phyloP scores from a whole-genome alignment of 2,329 filamentous ascomycete genomes.

The Pseudogymnoascus sp. region DNA sequence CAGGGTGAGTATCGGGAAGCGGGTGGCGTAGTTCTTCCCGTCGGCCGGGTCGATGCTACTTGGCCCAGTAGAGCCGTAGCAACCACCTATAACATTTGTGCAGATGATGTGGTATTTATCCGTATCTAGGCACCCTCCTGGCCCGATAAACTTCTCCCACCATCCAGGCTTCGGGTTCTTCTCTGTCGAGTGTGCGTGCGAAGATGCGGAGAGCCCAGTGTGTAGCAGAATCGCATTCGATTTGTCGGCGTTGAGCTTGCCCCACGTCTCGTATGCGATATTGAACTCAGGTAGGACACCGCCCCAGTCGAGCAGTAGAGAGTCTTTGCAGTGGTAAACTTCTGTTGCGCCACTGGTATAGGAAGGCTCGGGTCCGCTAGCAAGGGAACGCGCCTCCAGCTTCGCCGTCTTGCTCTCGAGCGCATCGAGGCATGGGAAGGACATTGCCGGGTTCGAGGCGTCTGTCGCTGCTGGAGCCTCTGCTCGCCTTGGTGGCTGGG shows the following conservation, averaged over 20 bases:
- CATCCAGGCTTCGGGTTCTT: slow-evolving; percentile 83
- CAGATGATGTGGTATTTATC: slow-evolving; percentile 89
- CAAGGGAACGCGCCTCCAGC: slow-evolving; percentile 58
- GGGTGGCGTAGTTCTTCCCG: slow-evolving; percentile 80
- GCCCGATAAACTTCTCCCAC: slow-evolving; percentile 99
- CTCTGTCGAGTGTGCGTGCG: slow-evolving; percentile 88
- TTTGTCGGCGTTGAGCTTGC: slow-evolving; percentile 65
- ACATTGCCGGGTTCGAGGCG: slow-evolving; percentile 74
- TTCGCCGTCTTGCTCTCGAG: slow-evolving; percentile 70
- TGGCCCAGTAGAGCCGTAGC: slow-evolving; percentile 91
- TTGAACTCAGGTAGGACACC: slow-evolving; percentile 83
- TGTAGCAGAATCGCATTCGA: slow-evolving; percentile 88
- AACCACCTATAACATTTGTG: slow-evolving; percentile 93
- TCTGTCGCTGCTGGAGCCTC: slow-evolving; percentile 17
- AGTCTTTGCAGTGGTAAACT: slow-evolving; percentile 63
- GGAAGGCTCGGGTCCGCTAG: slow-evolving; percentile 80
- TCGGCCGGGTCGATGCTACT: slow-evolving; percentile 82
- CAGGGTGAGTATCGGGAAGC: slow-evolving; percentile 92
- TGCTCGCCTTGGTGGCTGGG: slow-evolving; percentile 16
- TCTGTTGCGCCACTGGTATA: slow-evolving; percentile 87
- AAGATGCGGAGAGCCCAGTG: slow-evolving; percentile 93
- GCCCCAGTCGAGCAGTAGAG: slow-evolving; percentile 87
- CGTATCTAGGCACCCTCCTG: slow-evolving; percentile 77
- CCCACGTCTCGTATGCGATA: slow-evolving; percentile 92
- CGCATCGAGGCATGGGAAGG: slow-evolving; percentile 84